A percentile compares a stretch with the other conserved stretches of the same genome.
phyloP scores from a whole-genome alignment of 345 rosid species.

The Pseudoturritis turrita region DNA sequence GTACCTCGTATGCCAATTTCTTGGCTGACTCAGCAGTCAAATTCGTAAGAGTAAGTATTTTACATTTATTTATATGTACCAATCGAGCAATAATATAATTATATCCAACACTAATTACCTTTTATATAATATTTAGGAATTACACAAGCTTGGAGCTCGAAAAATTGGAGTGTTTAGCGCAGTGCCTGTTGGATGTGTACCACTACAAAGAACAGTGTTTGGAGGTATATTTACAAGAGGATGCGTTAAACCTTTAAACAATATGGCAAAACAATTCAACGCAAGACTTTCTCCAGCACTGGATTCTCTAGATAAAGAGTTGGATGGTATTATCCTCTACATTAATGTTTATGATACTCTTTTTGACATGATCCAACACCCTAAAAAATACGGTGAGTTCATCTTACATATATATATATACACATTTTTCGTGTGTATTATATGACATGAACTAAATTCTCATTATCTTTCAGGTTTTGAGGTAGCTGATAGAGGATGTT shows the following conservation, averaged over 20 bases:
- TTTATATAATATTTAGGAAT: not conserved
- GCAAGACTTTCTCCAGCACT: conserved; percentile 17
- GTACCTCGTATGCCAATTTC: conserved; percentile 34
- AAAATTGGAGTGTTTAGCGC: conserved; percentile 24
- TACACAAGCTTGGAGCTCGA: conserved; percentile 21
- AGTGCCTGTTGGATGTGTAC: conserved; percentile 23
- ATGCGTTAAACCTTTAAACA: not conserved
- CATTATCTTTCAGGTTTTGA: conserved; percentile 35
- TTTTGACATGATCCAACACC: conserved; percentile 37
- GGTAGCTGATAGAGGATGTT: conserved; percentile 47
- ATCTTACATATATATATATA: not conserved
- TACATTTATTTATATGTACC: not conserved
- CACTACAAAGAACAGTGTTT: conserved; percentile 20
- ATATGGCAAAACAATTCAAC: conserved; percentile 25
- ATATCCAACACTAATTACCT: not conserved
- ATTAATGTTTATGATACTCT: conserved; percentile 44
- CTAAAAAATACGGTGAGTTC: conserved; percentile 34
- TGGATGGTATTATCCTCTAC: conserved; percentile 32
- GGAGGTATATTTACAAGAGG: conserved; percentile 11
- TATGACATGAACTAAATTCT: not conserved
- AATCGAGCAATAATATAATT: not conserved
- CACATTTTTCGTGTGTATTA: not conserved
- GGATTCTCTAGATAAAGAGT: conserved; percentile 5
- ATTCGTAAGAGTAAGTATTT: conserved; percentile 37
- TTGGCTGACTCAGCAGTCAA: conserved; percentile 34